Evolutionary conservation across 805 yeast genomes (phyloP).

Genomic region (Candida boidinii): DNA sequence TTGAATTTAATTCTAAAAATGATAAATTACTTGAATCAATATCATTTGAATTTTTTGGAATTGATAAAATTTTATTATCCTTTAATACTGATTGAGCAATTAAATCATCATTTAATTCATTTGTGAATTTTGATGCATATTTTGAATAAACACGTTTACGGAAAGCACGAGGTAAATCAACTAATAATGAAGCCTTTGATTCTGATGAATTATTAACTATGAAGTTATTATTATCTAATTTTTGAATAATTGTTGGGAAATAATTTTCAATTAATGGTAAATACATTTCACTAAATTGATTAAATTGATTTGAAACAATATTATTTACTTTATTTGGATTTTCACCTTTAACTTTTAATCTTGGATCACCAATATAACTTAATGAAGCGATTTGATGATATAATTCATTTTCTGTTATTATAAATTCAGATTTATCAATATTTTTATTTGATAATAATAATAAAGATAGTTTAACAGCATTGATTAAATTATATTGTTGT

Average conservation of each 20-base stretch:
- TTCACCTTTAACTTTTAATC: constrained; percentile 83
- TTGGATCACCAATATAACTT: constrained; percentile 85
- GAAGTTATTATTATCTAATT: constrained; percentile 9
- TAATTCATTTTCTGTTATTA: constrained; percentile 41
- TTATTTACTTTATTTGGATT: constrained; percentile 83
- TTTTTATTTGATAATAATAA: constrained; percentile 36
- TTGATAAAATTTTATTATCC: neutral
- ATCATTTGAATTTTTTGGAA: neutral
- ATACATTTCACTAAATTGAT: constrained; percentile 63
- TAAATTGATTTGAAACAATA: constrained; percentile 72
- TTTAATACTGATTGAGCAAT: constrained; percentile 19
- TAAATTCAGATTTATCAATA: constrained; percentile 9
- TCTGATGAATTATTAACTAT: constrained; percentile 25
- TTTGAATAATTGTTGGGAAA: constrained; percentile 23
- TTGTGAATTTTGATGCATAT: constrained; percentile 12
- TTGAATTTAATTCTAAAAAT: neutral
- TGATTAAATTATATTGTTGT: constrained; percentile 68
- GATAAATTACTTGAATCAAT: neutral
- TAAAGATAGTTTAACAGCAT: constrained; percentile 66
- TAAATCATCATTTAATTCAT: constrained; percentile 20
- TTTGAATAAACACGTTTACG: constrained; percentile 27
- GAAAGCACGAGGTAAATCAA: constrained; percentile 46
- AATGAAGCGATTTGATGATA: constrained; percentile 71
- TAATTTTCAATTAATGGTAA: constrained; percentile 47
- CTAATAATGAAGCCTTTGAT: constrained; percentile 28